Percentiles rank a stretch among this genome's conserved stretches.
Evolutionary conservation across 2,329 filamentous ascomycete genomes (phyloP).

Genomic region (Rhexocercosporidium sp.): DNA sequence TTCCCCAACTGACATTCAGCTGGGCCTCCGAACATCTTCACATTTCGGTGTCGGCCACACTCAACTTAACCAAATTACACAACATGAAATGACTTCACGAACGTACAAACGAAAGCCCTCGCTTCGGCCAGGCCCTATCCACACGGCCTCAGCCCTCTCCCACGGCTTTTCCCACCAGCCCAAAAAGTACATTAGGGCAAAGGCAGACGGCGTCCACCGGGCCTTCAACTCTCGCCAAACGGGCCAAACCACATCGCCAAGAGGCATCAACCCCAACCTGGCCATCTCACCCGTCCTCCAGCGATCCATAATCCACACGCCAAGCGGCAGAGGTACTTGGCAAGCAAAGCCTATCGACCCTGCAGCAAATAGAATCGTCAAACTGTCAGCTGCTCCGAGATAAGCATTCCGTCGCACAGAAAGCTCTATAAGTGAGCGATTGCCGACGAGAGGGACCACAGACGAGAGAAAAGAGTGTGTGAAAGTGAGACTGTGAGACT

Average conservation of each 20-base stretch:
- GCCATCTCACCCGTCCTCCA: neutral
- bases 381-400: neutral
- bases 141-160: neutral
- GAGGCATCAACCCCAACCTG: neutral
- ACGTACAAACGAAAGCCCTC: neutral
- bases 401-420: conserved; percentile 11
- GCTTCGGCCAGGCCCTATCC: conserved; percentile 1
- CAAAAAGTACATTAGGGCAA: neutral
- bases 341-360: conserved; percentile 7
- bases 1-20: neutral
- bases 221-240: neutral
- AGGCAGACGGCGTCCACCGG: conserved; percentile 12
- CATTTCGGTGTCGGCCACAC: neutral
- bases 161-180: neutral
- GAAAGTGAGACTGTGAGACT: neutral
- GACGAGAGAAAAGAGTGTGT: neutral
- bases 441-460: neutral
- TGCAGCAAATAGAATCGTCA: conserved; percentile 11
- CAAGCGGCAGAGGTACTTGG: neutral
- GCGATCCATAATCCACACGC: conserved; percentile 1
- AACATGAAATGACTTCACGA: neutral
- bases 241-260: neutral
- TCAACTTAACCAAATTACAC: neutral
- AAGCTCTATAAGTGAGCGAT: conserved; percentile 10
- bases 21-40: neutral